phyloP scores from a whole-genome alignment of 75 land plant species.

The Sequoia sempervirens region DNA sequence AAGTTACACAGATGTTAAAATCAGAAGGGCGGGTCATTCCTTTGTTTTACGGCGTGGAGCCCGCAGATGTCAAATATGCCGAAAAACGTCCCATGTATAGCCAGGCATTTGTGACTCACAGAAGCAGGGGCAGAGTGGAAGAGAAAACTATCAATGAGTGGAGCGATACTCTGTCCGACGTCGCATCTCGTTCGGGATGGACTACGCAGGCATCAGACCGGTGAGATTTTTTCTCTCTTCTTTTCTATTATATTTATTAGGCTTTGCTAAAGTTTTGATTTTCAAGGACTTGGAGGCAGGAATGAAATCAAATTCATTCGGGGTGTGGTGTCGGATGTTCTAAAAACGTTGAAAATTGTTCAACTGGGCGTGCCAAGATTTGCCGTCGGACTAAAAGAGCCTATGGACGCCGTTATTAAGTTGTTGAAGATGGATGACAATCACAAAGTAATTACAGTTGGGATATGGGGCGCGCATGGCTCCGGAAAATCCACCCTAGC shows the following conservation, averaged over 20 bases:
- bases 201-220: too few species aligned
- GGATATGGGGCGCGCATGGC: background rate
- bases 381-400: background rate
- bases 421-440: background rate
- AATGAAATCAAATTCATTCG: background rate
- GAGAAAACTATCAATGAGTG: background rate
- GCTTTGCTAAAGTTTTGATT: background rate
- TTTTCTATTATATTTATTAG: background rate
- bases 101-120: background rate
- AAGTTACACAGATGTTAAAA: constrained; percentile 1
- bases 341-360: background rate
- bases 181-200: constrained; percentile 2
- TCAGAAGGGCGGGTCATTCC: background rate
- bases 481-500: background rate
- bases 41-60: background rate
- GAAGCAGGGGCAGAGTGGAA: background rate
- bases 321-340: background rate
- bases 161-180: background rate
- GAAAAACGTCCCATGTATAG: background rate
- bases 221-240: background rate
- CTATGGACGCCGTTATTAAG: background rate
- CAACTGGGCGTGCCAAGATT: background rate
- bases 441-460: background rate
- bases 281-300: background rate
- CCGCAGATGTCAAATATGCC: background rate